phyloP scores from a whole-genome alignment of 768 basidiomycete genomes.

The Podaxis sp. region DNA sequence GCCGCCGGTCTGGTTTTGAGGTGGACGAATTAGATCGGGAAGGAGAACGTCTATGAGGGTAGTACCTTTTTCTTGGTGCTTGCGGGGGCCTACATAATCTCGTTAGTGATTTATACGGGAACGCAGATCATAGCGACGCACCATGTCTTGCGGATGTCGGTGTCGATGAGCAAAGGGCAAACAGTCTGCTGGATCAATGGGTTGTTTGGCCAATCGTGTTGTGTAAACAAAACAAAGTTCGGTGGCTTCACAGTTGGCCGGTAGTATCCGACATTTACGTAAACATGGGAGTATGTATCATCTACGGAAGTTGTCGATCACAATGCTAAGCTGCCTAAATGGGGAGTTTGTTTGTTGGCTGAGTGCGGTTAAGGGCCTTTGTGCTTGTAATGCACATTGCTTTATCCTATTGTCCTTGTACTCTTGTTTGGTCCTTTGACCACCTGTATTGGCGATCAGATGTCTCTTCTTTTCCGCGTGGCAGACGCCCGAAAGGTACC shows the following conservation, averaged over 20 bases:
- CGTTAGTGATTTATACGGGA: neutral
- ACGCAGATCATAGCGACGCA: constrained; percentile 31
- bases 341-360: constrained; percentile 21
- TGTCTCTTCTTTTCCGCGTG: neutral
- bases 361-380: constrained; percentile 25
- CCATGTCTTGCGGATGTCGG: constrained; percentile 72
- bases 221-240: constrained; percentile 54
- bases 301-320: neutral
- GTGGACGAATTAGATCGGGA: constrained; percentile 3
- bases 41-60: neutral
- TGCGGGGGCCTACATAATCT: constrained; percentile 42
- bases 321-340: constrained; percentile 14
- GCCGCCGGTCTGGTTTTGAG: constrained; percentile 52
- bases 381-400: constrained; percentile 29
- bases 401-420: constrained; percentile 22
- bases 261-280: constrained; percentile 27
- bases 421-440: neutral
- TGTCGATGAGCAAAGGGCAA: constrained; percentile 47
- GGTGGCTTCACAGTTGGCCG: constrained; percentile 50
- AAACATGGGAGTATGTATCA: neutral
- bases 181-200: constrained; percentile 16
- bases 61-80: constrained; percentile 59
- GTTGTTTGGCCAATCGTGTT: constrained; percentile 43
- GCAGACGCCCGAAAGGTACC: neutral
- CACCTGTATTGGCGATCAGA: neutral